These are phyloP conservation scores for Parathielavia hyrcaniae DNA, from an alignment of 495 filamentous ascomycete species.

Conservation along the genomic window DNA sequence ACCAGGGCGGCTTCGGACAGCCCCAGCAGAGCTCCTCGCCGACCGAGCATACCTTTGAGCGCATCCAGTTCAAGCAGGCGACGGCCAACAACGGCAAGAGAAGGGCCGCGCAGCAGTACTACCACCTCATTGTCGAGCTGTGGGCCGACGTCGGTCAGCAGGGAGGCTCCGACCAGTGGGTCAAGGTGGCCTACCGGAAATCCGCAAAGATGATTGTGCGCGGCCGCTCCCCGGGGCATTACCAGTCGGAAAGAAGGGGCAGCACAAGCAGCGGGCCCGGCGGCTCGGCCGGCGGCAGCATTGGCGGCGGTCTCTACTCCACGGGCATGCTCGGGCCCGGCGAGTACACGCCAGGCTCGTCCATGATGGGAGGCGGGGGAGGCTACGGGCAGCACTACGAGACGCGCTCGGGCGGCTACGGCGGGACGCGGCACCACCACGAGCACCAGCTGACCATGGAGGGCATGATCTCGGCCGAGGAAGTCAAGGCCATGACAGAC, in stretches of 20 bases:
- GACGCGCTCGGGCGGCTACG: constrained; percentile 34
- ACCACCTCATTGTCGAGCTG: constrained; percentile 85
- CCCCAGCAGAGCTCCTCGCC: constrained; percentile 38
- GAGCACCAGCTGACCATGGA: constrained; percentile 38
- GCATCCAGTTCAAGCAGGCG: constrained; percentile 94
- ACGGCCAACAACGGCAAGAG: constrained; percentile 96
- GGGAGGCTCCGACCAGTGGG: constrained; percentile 45
- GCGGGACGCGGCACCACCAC: constrained; percentile 38
- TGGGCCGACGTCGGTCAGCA: constrained; percentile 61
- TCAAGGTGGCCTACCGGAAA: constrained; percentile 72
- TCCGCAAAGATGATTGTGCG: constrained; percentile 90
- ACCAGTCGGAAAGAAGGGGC: constrained; percentile 72
- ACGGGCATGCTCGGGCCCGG: constrained; percentile 33
- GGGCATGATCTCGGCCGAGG: constrained; percentile 41
- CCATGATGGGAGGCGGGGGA: constrained; percentile 32
- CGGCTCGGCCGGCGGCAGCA: constrained; percentile 48
- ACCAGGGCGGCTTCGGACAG: constrained; percentile 34
- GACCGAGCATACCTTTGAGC: constrained; percentile 70
- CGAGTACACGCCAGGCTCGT: constrained; percentile 35
- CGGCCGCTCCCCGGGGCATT: constrained; percentile 87
- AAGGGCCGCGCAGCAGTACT: constrained; percentile 87
- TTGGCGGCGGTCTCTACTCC: constrained; percentile 43
- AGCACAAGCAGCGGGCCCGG: constrained; percentile 70
- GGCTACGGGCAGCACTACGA: constrained; percentile 31
- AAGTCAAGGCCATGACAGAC: constrained; percentile 40